Conservation (phyloP, 2,329 filamentous ascomycete species). For the Scedosporium apiospermum region DNA sequence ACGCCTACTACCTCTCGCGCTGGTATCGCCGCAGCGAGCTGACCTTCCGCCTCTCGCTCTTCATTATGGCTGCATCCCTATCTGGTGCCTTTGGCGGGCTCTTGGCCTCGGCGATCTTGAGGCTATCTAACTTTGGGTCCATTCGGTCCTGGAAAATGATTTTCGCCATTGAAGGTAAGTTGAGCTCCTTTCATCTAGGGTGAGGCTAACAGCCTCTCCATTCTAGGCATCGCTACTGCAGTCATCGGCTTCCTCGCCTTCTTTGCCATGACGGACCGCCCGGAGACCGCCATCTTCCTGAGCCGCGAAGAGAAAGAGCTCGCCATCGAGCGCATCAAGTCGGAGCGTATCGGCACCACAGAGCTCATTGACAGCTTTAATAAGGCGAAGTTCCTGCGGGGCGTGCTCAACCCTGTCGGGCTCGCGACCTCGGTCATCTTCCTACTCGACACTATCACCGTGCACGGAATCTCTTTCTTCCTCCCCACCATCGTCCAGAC, state of each 20-base stretch:
- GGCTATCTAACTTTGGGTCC: conserved; percentile 43
- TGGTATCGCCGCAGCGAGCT: conserved; percentile 44
- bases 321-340: conserved; percentile 49
- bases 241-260: conserved; percentile 46
- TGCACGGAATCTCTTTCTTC: conserved; percentile 65
- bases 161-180: conserved; percentile 55
- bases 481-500: conserved; percentile 59
- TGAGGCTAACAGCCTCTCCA: no score
- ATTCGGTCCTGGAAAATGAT: conserved; percentile 59
- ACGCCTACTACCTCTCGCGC: conserved; percentile 54
- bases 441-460: conserved; percentile 59
- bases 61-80: conserved; percentile 56
- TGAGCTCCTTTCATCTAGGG: no score
- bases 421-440: conserved; percentile 45
- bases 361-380: conserved; percentile 52
- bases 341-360: conserved; percentile 47
- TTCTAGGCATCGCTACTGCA: conserved; percentile 35
- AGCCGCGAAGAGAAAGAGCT: conserved; percentile 53
- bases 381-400: conserved; percentile 47
- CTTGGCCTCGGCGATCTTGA: conserved; percentile 51
- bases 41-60: conserved; percentile 51
- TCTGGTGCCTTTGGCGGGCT: conserved; percentile 61
- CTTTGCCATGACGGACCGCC: conserved; percentile 55
- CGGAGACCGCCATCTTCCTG: conserved; percentile 55
- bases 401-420: conserved; percentile 53